A percentile compares a stretch with the other conserved stretches of the same genome.
Conservation (phyloP, 2,329 filamentous ascomycete species). For the Clarireedia hainanense region DNA sequence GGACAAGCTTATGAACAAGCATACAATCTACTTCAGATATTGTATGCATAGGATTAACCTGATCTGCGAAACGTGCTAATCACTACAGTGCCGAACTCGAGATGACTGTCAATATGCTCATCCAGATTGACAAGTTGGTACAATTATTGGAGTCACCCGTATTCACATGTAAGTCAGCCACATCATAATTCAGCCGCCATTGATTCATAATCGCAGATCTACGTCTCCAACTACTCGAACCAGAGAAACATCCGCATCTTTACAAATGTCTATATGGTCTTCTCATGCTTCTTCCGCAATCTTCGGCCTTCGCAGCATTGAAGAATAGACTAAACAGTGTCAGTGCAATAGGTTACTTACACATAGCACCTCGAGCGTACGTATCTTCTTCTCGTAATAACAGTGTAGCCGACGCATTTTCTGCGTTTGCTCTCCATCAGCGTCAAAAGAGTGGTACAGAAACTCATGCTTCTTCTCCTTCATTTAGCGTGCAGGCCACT, state of each 20-base stretch:
- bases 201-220: slow-evolving; percentile 53
- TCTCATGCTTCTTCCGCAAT: slow-evolving; percentile 96
- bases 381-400: slow-evolving; percentile 36
- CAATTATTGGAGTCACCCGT: slow-evolving; percentile 95
- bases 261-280: slow-evolving; percentile 98
- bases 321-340: slow-evolving; percentile 97
- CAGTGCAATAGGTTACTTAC: slow-evolving; percentile 91
- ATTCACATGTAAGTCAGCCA: slow-evolving; percentile 74
- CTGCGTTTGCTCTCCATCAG: slow-evolving; percentile 27
- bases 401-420: slow-evolving; percentile 28
- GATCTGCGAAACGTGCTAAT: slow-evolving; percentile 18
- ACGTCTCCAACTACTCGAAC: slow-evolving; percentile 87
- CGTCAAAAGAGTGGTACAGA: slow-evolving; percentile 25
- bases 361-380: slow-evolving; percentile 73
- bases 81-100: slow-evolving; percentile 75
- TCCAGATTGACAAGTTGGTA: slow-evolving; percentile 97
- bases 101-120: slow-evolving; percentile 98
- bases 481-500: slow-evolving; percentile 38
- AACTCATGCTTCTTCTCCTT: slow-evolving; percentile 26
- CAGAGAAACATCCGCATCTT: slow-evolving; percentile 86
- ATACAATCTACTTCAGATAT: slow-evolving; percentile 91
- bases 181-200: not conserved
- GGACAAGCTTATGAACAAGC: slow-evolving; percentile 98
- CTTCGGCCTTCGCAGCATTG: slow-evolving; percentile 89
- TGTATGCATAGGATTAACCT: slow-evolving; percentile 43